A percentile compares a stretch with the other conserved stretches of the same genome.
Evolutionary conservation across 352 stramenopile species (phyloP).

Genomic region (Pythium phragmiticola): DNA sequence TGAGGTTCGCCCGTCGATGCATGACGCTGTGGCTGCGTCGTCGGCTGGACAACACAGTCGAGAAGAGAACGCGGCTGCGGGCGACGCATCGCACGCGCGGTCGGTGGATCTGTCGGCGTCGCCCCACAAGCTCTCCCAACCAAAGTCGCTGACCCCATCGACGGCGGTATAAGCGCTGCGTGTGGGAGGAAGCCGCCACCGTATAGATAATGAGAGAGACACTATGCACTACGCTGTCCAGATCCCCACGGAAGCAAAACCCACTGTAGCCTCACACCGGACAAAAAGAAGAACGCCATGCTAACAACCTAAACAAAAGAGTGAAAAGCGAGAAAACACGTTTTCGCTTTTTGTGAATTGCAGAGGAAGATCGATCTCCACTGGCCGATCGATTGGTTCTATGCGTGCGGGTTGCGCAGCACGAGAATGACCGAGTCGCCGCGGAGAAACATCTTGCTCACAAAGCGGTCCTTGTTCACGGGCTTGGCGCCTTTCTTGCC

Average conservation of each 20-base stretch:
- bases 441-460: conserved; percentile 99
- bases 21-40: background rate
- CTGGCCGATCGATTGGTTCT: conserved; percentile 12
- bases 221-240: background rate
- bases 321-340: background rate
- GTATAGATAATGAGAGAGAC: conserved; percentile 17
- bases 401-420: conserved; percentile 95
- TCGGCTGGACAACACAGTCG: background rate
- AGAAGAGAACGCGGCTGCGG: conserved; percentile 4
- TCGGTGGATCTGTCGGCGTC: conserved; percentile 32
- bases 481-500: conserved; percentile 94
- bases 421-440: conserved; percentile 99
- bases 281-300: background rate
- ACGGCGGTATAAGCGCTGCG: conserved; percentile 45
- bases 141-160: conserved; percentile 54
- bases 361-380: background rate
- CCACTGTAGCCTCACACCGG: background rate
- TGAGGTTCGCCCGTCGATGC: conserved; percentile 36
- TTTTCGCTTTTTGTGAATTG: background rate
- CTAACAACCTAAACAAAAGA: background rate
- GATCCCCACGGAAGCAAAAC: background rate
- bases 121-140: conserved; percentile 41
- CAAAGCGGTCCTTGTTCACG: conserved; percentile 98
- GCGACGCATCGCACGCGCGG: conserved; percentile 7
- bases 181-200: background rate